phyloP scores from a whole-genome alignment of 495 filamentous ascomycete species.

The Articulospora tetracladia region DNA sequence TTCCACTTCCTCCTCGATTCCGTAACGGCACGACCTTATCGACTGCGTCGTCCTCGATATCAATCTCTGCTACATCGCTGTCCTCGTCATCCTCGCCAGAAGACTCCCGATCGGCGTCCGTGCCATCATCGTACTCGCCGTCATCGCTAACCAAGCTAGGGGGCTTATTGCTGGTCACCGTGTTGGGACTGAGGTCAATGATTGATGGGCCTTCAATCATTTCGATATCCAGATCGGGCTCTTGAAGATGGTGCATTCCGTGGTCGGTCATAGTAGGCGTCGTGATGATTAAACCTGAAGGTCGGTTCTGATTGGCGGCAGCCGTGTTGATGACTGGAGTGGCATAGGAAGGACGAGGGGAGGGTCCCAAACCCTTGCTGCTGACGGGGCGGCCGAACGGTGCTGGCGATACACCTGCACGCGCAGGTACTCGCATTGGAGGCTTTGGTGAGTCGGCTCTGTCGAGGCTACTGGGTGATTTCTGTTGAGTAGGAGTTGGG shows the following conservation, averaged over 20 bases:
- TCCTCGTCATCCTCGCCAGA: conserved; percentile 43
- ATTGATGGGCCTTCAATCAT: conserved; percentile 29
- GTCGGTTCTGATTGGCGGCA: conserved; percentile 18
- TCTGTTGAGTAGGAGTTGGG: conserved; percentile 23
- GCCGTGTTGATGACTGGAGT: conserved; percentile 32
- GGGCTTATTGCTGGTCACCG: conserved; percentile 71
- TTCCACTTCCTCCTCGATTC: conserved; percentile 28
- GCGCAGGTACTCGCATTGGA: conserved; percentile 50
- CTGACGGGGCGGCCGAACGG: conserved; percentile 45
- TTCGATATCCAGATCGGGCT: conserved; percentile 25
- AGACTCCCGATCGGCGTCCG: conserved; percentile 45
- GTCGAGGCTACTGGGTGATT: conserved; percentile 26
- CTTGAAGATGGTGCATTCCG: conserved; percentile 25
- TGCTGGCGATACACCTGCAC: conserved; percentile 52
- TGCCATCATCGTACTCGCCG: conserved; percentile 66
- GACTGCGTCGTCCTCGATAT: conserved; percentile 45
- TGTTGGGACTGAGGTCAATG: conserved; percentile 70
- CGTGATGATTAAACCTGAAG: conserved; percentile 24
- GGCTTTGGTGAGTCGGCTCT: conserved; percentile 28
- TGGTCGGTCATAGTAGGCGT: conserved; percentile 34
- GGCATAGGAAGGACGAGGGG: conserved; percentile 32
- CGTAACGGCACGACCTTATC: conserved; percentile 25
- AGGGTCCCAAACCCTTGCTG: conserved; percentile 46
- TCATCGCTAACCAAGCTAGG: conserved; percentile 88
- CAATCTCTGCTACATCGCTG: conserved; percentile 41